These are phyloP conservation scores for Nidularia sp. DNA, from an alignment of 768 basidiomycete genomes.

Conservation along the genomic window DNA sequence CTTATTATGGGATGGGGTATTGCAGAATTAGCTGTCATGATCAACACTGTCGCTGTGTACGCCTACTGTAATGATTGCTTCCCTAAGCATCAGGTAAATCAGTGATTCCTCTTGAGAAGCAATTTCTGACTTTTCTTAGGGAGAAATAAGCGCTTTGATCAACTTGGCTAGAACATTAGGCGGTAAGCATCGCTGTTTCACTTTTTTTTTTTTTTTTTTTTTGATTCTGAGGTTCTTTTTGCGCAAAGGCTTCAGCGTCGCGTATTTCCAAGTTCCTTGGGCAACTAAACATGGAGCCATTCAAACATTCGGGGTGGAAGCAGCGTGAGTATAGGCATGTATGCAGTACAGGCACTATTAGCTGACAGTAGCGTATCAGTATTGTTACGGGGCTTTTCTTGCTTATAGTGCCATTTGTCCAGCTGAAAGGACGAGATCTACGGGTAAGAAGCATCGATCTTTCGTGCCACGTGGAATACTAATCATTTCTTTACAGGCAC, in stretches of 20 bases:
- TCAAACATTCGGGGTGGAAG: slow-evolving; percentile 59
- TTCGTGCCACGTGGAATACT: not conserved
- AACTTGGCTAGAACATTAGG: slow-evolving; percentile 54
- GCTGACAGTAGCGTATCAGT: slow-evolving; percentile 13
- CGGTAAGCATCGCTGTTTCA: slow-evolving; percentile 19
- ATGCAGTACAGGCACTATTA: not conserved
- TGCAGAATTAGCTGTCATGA: slow-evolving; percentile 50
- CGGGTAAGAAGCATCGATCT: slow-evolving; percentile 29
- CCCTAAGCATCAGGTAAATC: slow-evolving; percentile 26
- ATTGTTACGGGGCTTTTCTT: slow-evolving; percentile 49
- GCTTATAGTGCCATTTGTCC: slow-evolving; percentile 46
- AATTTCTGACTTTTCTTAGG: slow-evolving; percentile 20
- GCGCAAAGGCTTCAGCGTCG: slow-evolving; percentile 49
- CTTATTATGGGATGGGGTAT: slow-evolving; percentile 69
- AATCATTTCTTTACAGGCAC: slow-evolving; percentile 2
- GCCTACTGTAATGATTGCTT: slow-evolving; percentile 26
- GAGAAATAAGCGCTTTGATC: slow-evolving; percentile 60
- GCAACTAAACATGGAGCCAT: slow-evolving; percentile 55
- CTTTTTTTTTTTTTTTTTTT: not conserved
- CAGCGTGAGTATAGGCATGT: slow-evolving; percentile 37
- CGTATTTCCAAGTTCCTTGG: slow-evolving; percentile 68
- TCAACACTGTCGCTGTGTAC: slow-evolving; percentile 63
- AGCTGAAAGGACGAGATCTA: slow-evolving; percentile 40
- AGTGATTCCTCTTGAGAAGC: not conserved
- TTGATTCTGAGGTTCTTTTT: no score